These are phyloP conservation scores for Sungouiozyma intestinalis DNA, from an alignment of 805 yeast species.

Conservation along the genomic window DNA sequence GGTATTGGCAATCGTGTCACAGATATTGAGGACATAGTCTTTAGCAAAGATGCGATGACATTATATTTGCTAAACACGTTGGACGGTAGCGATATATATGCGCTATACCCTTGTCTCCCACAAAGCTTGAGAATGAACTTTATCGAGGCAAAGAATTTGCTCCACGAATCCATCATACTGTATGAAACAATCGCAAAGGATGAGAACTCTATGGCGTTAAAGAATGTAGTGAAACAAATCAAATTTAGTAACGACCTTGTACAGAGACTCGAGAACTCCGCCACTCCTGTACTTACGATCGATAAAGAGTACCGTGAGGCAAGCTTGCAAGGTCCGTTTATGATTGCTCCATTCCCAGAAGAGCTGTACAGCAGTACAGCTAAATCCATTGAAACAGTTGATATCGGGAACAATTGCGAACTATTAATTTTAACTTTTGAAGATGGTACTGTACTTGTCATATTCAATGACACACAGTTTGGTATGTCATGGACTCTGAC, in stretches of 20 bases:
- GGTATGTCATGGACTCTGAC: slow-evolving; percentile 31
- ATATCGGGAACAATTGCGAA: slow-evolving; percentile 19
- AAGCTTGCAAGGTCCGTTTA: slow-evolving; percentile 43
- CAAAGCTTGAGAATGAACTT: slow-evolving; percentile 5
- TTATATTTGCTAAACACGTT: slow-evolving; percentile 38
- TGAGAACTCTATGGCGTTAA: slow-evolving; percentile 11
- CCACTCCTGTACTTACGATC: slow-evolving; percentile 10
- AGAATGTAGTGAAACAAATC: slow-evolving; percentile 28
- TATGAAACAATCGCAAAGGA: slow-evolving; percentile 12
- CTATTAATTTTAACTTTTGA: slow-evolving; percentile 19
- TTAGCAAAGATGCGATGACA: slow-evolving; percentile 37
- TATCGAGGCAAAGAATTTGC: slow-evolving; percentile 24
- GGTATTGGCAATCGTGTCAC: slow-evolving; percentile 16
- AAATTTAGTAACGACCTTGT: slow-evolving; percentile 29
- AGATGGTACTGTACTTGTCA: slow-evolving; percentile 22
- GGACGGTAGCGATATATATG: slow-evolving; percentile 47
- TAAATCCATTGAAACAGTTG: slow-evolving; percentile 23
- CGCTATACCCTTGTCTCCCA: slow-evolving; percentile 59
- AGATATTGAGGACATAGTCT: slow-evolving; percentile 15
- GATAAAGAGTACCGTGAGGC: slow-evolving; percentile 7
- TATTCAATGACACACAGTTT: slow-evolving; percentile 26
- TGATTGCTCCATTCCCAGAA: slow-evolving; percentile 45
- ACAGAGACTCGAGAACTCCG: slow-evolving; percentile 12
- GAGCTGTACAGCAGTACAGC: slow-evolving; percentile 39
- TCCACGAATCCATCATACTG: slow-evolving; percentile 21